Evolutionary conservation across 768 basidiomycete genomes (phyloP), one percentile per base, ranked within the genome.

Genomic region (Mycena amicta): DNA sequence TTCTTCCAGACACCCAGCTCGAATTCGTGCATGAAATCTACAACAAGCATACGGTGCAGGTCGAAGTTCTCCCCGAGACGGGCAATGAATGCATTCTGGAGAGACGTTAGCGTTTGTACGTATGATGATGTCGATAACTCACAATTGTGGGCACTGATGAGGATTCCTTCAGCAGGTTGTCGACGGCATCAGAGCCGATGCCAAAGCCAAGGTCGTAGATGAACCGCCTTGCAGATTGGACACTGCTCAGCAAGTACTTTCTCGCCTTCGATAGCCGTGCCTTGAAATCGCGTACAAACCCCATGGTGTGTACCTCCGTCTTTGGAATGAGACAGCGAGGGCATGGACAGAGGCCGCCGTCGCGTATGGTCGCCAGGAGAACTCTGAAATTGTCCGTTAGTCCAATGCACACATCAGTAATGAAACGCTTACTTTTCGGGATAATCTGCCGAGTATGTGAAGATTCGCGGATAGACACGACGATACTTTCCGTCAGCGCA

Each of bases 1-100:
- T 63, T 20, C 52, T 77, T 78, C 74, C 74, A 78, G 1, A 75
- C 71, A 6, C 78, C 78, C 0, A 75, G 65, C 50, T 78, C 77
- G 63, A 78, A 70, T 53, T 79, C 74, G 59, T 76, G 74, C 55
- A 75, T 56, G 20, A 73, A 57, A 57, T 80, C 74, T 6, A 72
- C 68, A 1, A 69, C 72, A 8, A 76, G 63, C 62, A 75, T 72
- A 2, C 45, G 30, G 23, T 64, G 68, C 0, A 71, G 49, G 23
- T 69, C 55, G 49, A 75, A 74, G 22, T 49, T 23, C 5, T 5
- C 46, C 57, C 12, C 16, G n/a, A 68, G 52, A 13, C 49, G 56
- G 13, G 28, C 5, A 23, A 63, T 56, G 25, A 73, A 71, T 0
- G 69, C 64, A 62, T 70, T 72, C 72, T 73, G 53, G 59, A 39